These are phyloP conservation scores for Hypholoma sublateritium DNA, from an alignment of 768 basidiomycete species.

Conservation along the genomic window DNA sequence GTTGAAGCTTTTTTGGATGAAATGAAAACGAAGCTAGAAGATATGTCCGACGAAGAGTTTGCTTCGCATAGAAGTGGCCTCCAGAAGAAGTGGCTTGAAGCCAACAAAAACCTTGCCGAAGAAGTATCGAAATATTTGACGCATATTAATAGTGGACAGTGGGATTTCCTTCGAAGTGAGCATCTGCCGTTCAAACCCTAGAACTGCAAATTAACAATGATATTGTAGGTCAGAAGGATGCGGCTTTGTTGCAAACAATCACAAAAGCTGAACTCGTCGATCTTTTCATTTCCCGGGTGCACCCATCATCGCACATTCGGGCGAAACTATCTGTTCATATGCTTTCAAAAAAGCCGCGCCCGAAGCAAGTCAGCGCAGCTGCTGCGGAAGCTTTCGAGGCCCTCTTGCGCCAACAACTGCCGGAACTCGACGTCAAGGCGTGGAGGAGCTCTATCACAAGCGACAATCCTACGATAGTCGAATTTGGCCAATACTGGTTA, in stretches of 20 bases:
- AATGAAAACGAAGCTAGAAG: slow-evolving; percentile 67
- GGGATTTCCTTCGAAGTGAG: slow-evolving; percentile 86
- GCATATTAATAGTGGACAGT: slow-evolving; percentile 76
- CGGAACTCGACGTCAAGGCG: slow-evolving; percentile 49
- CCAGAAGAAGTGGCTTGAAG: slow-evolving; percentile 81
- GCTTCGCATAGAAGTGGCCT: slow-evolving; percentile 74
- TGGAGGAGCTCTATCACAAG: slow-evolving; percentile 54
- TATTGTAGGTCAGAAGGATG: slow-evolving; percentile 68
- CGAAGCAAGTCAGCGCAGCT: slow-evolving; percentile 60
- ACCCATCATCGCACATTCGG: slow-evolving; percentile 66
- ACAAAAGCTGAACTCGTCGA: slow-evolving; percentile 74
- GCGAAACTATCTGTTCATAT: slow-evolving; percentile 86
- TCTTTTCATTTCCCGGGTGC: slow-evolving; percentile 68
- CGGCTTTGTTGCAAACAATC: slow-evolving; percentile 57
- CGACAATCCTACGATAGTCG: slow-evolving; percentile 55
- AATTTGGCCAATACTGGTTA: slow-evolving; percentile 69
- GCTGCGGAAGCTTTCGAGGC: slow-evolving; percentile 64
- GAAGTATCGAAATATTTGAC: slow-evolving; percentile 70
- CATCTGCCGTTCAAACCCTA: slow-evolving; percentile 13
- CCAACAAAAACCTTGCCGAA: slow-evolving; percentile 83
- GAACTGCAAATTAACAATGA: slow-evolving; percentile 5
- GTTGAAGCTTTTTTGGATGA: slow-evolving; percentile 84
- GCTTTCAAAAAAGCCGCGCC: slow-evolving; percentile 63
- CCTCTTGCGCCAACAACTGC: slow-evolving; percentile 44
- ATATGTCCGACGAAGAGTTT: slow-evolving; percentile 74